Evolutionary conservation across 441 rosid species (phyloP).

Genomic region (Pelargonium citronellum): DNA sequence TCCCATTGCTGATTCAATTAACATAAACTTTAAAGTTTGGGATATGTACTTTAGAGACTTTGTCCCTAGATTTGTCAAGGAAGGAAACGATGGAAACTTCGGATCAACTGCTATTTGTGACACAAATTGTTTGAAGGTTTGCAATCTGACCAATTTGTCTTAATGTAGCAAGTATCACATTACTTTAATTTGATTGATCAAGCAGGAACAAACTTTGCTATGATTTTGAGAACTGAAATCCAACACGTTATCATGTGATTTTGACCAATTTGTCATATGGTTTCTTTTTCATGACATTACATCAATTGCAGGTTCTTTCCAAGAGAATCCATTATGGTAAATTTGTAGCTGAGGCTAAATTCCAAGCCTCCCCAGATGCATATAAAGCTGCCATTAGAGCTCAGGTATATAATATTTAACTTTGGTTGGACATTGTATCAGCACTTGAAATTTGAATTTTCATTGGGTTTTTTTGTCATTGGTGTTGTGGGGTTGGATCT

Average conservation of each 20-base stretch:
- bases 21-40: constrained; percentile 74
- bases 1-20: constrained; percentile 64
- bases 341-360: constrained; percentile 90
- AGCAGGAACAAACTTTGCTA: background rate
- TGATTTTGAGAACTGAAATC: background rate
- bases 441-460: too few species aligned
- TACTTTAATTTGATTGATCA: background rate
- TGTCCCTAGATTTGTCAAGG: constrained; percentile 63
- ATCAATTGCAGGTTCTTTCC: constrained; percentile 57
- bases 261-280: too few species aligned
- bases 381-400: constrained; percentile 57
- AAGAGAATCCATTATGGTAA: constrained; percentile 92
- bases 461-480: too few species aligned
- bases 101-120: constrained; percentile 94
- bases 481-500: background rate
- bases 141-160: constrained; percentile 8
- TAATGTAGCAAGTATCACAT: background rate
- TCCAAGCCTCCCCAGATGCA: constrained; percentile 51
- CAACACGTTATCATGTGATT: constrained; percentile 8
- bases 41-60: constrained; percentile 78
- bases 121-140: constrained; percentile 77
- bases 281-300: too few species aligned
- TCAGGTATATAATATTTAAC: constrained; percentile 38
- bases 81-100: constrained; percentile 84
- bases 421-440: background rate